phyloP scores from a whole-genome alignment of 2,329 filamentous ascomycete genomes.

The Microdochium trichocladiopsis region DNA sequence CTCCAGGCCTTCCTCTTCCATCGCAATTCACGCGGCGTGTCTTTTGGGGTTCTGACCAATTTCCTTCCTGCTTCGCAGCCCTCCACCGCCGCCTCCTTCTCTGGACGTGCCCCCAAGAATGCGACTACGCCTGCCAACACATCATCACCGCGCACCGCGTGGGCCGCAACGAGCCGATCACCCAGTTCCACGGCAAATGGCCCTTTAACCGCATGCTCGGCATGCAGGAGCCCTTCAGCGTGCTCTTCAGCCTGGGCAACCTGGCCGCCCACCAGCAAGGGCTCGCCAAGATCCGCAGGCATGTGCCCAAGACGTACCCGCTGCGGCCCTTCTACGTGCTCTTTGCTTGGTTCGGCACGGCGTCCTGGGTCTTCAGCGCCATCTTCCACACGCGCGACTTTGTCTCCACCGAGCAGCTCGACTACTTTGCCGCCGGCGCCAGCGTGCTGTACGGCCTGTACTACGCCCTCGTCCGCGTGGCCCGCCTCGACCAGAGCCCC shows the following conservation, averaged over 20 bases:
- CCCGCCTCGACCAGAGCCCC: slow-evolving; percentile 61
- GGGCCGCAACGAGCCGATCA: slow-evolving; percentile 56
- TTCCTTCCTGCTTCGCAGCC: slow-evolving; percentile 40
- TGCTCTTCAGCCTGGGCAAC: slow-evolving; percentile 90
- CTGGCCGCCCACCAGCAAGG: slow-evolving; percentile 78
- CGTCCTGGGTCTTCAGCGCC: slow-evolving; percentile 82
- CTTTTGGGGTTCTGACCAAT: slow-evolving; percentile 10
- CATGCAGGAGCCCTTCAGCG: slow-evolving; percentile 90
- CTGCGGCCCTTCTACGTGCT: slow-evolving; percentile 73
- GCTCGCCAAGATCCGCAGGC: slow-evolving; percentile 60
- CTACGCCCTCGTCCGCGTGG: slow-evolving; percentile 74
- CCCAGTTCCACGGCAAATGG: slow-evolving; percentile 99
- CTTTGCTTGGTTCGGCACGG: slow-evolving; percentile 75
- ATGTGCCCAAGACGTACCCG: slow-evolving; percentile 66
- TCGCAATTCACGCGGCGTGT: slow-evolving; percentile 5
- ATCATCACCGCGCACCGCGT: slow-evolving; percentile 72
- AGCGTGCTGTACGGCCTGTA: slow-evolving; percentile 88
- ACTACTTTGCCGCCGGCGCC: slow-evolving; percentile 91
- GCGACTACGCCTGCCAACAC: slow-evolving; percentile 97
- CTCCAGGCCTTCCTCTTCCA: not conserved
- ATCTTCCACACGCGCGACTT: slow-evolving; percentile 93
- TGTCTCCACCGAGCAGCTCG: slow-evolving; percentile 77
- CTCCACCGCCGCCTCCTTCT: slow-evolving; percentile 78
- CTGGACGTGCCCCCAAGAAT: slow-evolving; percentile 90
- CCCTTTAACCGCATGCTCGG: slow-evolving; percentile 86